phyloP scores from a whole-genome alignment of 768 basidiomycete genomes.

The Kwoniella mangroviensis region DNA sequence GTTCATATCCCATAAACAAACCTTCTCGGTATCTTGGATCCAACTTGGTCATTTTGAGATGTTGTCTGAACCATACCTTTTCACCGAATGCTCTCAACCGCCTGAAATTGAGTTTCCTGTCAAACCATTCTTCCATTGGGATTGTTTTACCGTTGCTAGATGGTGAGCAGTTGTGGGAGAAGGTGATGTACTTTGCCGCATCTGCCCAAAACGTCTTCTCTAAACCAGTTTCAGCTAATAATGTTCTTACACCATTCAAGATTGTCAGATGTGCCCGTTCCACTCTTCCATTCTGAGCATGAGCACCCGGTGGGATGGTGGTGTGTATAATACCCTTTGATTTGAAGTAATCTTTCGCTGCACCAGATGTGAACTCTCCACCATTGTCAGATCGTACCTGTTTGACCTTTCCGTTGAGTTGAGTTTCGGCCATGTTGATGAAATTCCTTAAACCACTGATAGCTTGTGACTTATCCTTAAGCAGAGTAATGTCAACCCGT shows the following conservation, averaged over 20 bases:
- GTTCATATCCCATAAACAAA: slow-evolving; percentile 6
- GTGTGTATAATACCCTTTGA: slow-evolving; percentile 7
- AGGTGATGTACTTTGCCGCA: slow-evolving; percentile 19
- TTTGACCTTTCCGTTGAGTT: slow-evolving; percentile 14
- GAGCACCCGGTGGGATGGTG: slow-evolving; percentile 29
- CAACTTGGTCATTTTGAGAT: slow-evolving; percentile 7
- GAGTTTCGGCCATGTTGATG: slow-evolving; percentile 12
- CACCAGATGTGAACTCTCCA: slow-evolving; percentile 10
- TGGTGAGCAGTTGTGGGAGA: slow-evolving; percentile 21
- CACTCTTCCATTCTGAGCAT: slow-evolving; percentile 35
- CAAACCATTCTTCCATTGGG: slow-evolving; percentile 13
- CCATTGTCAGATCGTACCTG: slow-evolving; percentile 18
- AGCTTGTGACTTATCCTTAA: slow-evolving; percentile 9
- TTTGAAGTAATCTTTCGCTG: slow-evolving; percentile 5
- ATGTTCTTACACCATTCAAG: slow-evolving; percentile 30
- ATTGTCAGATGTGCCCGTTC: slow-evolving; percentile 34
- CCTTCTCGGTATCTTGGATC: slow-evolving; percentile 6
- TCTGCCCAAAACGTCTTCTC: slow-evolving; percentile 29
- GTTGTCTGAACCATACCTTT: background rate
- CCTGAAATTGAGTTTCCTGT: slow-evolving; percentile 14
- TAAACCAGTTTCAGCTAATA: slow-evolving; percentile 13
- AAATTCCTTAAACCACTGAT: background rate
- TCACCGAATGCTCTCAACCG: slow-evolving; percentile 11
- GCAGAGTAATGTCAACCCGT: slow-evolving; percentile 2
- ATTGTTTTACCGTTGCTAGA: background rate